A percentile compares a stretch with the other conserved stretches of the same genome.
Evolutionary conservation across 148 eudicot species (phyloP).

Genomic region (Oxyria digyna): DNA sequence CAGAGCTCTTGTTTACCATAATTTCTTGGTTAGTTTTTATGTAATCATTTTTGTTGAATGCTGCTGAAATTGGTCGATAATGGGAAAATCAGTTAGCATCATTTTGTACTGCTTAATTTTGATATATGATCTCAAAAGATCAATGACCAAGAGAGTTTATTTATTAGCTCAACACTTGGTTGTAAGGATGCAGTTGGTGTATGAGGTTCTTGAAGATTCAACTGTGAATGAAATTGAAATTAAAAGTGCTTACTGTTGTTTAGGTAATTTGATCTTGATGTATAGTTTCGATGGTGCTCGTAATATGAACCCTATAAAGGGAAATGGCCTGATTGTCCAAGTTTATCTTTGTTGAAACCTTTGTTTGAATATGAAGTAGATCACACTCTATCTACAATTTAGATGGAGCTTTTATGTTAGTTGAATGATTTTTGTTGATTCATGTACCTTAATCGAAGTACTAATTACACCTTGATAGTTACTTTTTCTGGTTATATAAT

Average conservation of each 20-base stretch:
- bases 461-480: not conserved
- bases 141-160: not conserved
- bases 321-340: not conserved
- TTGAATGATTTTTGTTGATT: not conserved
- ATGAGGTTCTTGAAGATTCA: not conserved
- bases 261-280: not conserved
- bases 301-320: not conserved
- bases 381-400: too few species aligned
- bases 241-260: too few species aligned
- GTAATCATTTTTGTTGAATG: not conserved
- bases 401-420: not conserved
- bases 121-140: not conserved
- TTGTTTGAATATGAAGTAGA: not conserved
- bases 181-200: not conserved
- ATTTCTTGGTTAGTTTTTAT: slow-evolving; percentile 53
- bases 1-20: slow-evolving; percentile 72
- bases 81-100: not conserved
- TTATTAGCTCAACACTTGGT: not conserved
- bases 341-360: not conserved
- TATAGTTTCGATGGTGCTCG: not conserved
- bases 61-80: not conserved
- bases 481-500: not conserved
- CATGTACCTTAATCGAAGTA: not conserved
- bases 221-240: not conserved
- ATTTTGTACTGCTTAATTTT: not conserved